Conservation (phyloP, 352 stramenopile genomes). For the Phytophthora brassicae region DNA sequence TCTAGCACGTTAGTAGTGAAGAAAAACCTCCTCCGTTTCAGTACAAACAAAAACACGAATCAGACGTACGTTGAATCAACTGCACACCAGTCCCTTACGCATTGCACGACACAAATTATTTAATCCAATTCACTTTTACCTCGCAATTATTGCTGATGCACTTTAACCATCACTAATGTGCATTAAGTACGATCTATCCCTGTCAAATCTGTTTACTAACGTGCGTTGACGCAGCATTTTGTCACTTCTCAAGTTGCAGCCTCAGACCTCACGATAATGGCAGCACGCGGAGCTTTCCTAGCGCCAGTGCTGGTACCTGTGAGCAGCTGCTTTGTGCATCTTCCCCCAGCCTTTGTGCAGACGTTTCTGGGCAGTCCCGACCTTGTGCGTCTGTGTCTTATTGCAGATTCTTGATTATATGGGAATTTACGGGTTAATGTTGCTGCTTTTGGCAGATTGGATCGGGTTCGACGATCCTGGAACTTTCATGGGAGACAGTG, state of each 20-base stretch:
- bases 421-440: neutral
- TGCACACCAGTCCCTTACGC: too few species aligned
- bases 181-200: conserved; percentile 18
- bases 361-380: conserved; percentile 50
- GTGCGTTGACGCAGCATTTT: conserved; percentile 31
- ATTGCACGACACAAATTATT: too few species aligned
- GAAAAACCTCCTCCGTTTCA: neutral
- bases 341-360: conserved; percentile 68
- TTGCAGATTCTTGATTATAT: too few species aligned
- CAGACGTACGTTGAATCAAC: neutral
- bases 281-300: conserved; percentile 59
- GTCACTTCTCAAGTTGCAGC: conserved; percentile 5
- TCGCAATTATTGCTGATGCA: too few species aligned
- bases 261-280: too few species aligned
- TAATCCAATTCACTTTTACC: too few species aligned
- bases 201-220: conserved; percentile 19
- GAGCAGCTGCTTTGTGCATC: conserved; percentile 72
- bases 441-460: conserved; percentile 23
- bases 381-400: conserved; percentile 21
- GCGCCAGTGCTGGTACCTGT: conserved; percentile 59
- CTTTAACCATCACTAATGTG: conserved; percentile 18
- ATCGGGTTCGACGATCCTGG: conserved; percentile 59
- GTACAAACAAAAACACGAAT: conserved; percentile 1
- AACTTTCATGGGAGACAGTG: conserved; percentile 76
- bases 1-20: neutral